These are phyloP conservation scores for Fusarium poae DNA, from an alignment of 2,329 filamentous ascomycete genomes.

Conservation along the genomic window DNA sequence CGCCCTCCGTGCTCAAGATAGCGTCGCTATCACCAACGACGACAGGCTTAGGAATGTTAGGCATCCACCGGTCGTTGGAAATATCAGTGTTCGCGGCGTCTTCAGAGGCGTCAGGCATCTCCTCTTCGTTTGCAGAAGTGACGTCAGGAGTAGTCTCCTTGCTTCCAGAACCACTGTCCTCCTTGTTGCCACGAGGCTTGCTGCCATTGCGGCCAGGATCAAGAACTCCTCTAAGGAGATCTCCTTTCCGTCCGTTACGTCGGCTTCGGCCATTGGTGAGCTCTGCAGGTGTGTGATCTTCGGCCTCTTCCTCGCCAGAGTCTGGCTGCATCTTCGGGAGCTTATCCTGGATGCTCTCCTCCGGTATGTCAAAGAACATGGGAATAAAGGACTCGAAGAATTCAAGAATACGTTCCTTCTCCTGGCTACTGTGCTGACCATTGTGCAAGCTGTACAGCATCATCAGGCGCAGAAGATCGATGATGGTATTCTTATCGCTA, in stretches of 20 bases:
- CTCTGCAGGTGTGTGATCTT: constrained; percentile 78
- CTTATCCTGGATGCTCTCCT: constrained; percentile 75
- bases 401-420: constrained; percentile 79
- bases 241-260: constrained; percentile 81
- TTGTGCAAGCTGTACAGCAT: constrained; percentile 75
- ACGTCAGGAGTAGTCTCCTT: constrained; percentile 91
- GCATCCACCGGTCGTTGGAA: constrained; percentile 75
- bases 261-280: constrained; percentile 76
- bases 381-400: constrained; percentile 84
- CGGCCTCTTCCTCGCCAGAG: constrained; percentile 81
- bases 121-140: constrained; percentile 81
- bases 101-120: constrained; percentile 73
- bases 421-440: constrained; percentile 76
- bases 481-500: constrained; percentile 75
- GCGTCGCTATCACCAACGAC: constrained; percentile 66
- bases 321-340: constrained; percentile 77
- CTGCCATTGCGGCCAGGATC: constrained; percentile 81
- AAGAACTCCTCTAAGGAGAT: constrained; percentile 86
- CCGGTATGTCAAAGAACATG: constrained; percentile 80
- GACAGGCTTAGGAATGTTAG: constrained; percentile 68
- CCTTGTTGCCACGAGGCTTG: constrained; percentile 78
- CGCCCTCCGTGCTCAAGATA: constrained; percentile 69
- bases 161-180: constrained; percentile 83
- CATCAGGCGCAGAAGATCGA: constrained; percentile 73
- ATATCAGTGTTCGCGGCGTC: constrained; percentile 71